Conservation (phyloP, 805 yeast species). For the Kodamaea fukazawae region DNA sequence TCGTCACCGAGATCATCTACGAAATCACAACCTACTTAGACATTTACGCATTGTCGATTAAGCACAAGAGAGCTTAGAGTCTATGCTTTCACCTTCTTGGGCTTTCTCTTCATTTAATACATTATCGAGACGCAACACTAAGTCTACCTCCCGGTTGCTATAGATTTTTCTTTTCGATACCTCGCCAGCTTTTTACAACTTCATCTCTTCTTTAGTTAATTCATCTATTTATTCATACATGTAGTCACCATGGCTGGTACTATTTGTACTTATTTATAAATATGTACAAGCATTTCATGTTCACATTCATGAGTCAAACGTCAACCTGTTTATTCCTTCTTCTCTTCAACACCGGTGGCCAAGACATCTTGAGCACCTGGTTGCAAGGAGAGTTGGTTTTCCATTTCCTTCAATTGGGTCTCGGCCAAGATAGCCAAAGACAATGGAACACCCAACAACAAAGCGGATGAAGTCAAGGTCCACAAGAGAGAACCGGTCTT, state of each 20-base stretch:
- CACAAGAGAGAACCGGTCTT: slow-evolving; percentile 78
- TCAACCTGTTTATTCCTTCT: slow-evolving; percentile 21
- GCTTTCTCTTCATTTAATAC: too few relatives aligned
- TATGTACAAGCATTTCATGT: too few relatives aligned
- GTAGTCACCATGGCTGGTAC: not conserved
- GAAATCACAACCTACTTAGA: slow-evolving; percentile 79
- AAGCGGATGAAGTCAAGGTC: slow-evolving; percentile 78
- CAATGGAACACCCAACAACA: slow-evolving; percentile 89
- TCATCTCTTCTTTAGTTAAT: too few relatives aligned
- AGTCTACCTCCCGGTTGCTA: too few relatives aligned
- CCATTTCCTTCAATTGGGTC: slow-evolving; percentile 91
- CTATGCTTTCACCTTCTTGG: too few relatives aligned
- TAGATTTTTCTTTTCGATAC: too few relatives aligned
- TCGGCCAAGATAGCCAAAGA: slow-evolving; percentile 87
- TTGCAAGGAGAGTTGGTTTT: slow-evolving; percentile 82
- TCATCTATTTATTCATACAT: not conserved
- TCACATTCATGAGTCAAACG: too few relatives aligned
- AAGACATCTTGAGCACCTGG: slow-evolving; percentile 73
- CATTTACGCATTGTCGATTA: slow-evolving; percentile 80
- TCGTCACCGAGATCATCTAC: slow-evolving; percentile 73
- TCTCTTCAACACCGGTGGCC: slow-evolving; percentile 56
- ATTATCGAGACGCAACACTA: too few relatives aligned
- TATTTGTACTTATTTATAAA: too few relatives aligned
- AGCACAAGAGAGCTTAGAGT: slow-evolving; percentile 58
- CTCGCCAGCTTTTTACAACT: too few relatives aligned